phyloP scores from a whole-genome alignment of 352 stramenopile genomes.

The Phytophthora cryptogea region DNA sequence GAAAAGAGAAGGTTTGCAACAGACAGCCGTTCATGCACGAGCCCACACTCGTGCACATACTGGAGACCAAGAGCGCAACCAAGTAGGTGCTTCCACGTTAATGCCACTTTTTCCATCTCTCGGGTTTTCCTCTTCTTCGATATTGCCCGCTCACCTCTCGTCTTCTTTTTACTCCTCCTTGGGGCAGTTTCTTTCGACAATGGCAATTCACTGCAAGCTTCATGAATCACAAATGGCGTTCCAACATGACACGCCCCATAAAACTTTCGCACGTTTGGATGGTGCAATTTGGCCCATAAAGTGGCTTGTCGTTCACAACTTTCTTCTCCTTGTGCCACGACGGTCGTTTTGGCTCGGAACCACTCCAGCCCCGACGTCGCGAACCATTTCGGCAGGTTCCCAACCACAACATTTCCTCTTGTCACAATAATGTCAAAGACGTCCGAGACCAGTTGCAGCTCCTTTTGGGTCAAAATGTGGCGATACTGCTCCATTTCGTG shows the following conservation, averaged over 20 bases:
- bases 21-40: conserved; percentile 18
- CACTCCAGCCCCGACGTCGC: conserved; percentile 15
- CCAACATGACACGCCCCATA: conserved; percentile 37
- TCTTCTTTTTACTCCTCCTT: conserved; percentile 5
- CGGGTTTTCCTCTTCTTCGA: not conserved
- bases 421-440: conserved; percentile 21
- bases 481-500: conserved; percentile 20
- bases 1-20: conserved; percentile 10
- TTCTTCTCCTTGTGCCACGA: conserved; percentile 17
- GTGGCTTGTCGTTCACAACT: conserved; percentile 13
- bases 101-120: not conserved
- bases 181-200: conserved; percentile 2
- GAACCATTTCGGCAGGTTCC: conserved; percentile 25
- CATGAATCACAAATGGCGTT: conserved; percentile 22
- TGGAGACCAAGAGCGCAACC: conserved; percentile 17
- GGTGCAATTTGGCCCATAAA: conserved; percentile 25
- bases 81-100: conserved; percentile 14
- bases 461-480: conserved; percentile 11
- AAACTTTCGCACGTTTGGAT: conserved; percentile 33
- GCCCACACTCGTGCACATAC: conserved; percentile 18
- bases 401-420: conserved; percentile 16
- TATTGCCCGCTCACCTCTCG: conserved; percentile 1
- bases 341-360: conserved; percentile 13
- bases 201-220: conserved; percentile 20
- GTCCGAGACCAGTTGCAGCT: conserved; percentile 17